Conservation (phyloP, 1,284 basidiomycete species). For the Heterobasidion annosum region DNA sequence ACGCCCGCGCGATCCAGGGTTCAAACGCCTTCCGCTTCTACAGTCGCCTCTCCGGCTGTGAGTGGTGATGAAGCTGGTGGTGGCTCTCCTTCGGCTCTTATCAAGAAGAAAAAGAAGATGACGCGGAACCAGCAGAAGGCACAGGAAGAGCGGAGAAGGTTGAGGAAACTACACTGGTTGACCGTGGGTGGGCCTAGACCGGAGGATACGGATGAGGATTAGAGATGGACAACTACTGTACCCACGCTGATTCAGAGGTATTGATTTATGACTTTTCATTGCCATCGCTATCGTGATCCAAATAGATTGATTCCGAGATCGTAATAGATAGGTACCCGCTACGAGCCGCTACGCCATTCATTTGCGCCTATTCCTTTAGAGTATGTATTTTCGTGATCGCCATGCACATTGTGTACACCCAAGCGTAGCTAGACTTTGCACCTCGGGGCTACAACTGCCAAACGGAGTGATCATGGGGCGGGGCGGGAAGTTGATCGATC, state of each 20-base stretch:
- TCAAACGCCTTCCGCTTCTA: constrained; percentile 57
- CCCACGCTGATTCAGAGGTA: not conserved
- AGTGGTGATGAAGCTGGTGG: constrained; percentile 59
- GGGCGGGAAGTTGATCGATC: not conserved
- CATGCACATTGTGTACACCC: too few relatives aligned
- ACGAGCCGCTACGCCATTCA: too few relatives aligned
- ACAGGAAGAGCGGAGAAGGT: constrained; percentile 72
- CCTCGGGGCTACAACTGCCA: too few relatives aligned
- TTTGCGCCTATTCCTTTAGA: too few relatives aligned
- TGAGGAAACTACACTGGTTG: constrained; percentile 81
- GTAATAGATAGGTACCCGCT: not conserved
- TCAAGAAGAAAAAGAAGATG: constrained; percentile 85
- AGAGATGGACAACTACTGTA: not conserved
- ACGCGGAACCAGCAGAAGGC: constrained; percentile 89
- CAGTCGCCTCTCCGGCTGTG: constrained; percentile 56
- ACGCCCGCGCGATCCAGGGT: constrained; percentile 58
- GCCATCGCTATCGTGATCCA: not conserved
- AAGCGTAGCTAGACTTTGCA: too few relatives aligned
- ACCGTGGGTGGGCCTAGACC: constrained; percentile 73
- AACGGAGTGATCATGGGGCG: too few relatives aligned
- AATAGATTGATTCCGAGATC: not conserved
- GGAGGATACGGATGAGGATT: constrained; percentile 71
- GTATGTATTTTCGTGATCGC: too few relatives aligned
- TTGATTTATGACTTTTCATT: not conserved
- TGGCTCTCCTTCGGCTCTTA: constrained; percentile 25